A percentile compares a stretch with the other conserved stretches of the same genome.
phyloP scores from a whole-genome alignment of 495 filamentous ascomycete genomes.

The Penicillium malachiteum region DNA sequence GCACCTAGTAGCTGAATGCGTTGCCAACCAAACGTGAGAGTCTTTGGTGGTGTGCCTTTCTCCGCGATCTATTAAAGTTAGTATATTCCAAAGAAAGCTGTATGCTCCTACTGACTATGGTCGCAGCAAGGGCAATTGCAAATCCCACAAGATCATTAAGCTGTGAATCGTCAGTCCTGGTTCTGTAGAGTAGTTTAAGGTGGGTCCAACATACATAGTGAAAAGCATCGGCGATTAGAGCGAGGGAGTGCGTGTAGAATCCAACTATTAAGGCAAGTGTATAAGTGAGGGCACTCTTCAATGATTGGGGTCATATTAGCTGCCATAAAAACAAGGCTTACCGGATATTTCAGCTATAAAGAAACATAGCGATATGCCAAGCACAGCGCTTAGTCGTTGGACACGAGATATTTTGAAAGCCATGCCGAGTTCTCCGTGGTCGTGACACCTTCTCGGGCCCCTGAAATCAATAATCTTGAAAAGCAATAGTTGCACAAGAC shows the following conservation, averaged over 20 bases:
- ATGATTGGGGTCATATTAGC: too few relatives aligned
- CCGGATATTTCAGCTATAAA: constrained; percentile 44
- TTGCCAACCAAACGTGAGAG: constrained; percentile 64
- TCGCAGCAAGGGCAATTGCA: constrained; percentile 79
- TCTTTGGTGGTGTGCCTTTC: constrained; percentile 30
- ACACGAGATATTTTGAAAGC: constrained; percentile 16
- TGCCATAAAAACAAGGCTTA: constrained; percentile 4
- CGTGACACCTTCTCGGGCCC: too few relatives aligned
- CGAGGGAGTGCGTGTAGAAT: constrained; percentile 71
- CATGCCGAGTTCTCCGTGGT: background rate
- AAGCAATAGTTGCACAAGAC: too few relatives aligned
- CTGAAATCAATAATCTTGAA: too few relatives aligned
- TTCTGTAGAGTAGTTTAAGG: background rate
- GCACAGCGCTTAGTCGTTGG: constrained; percentile 31
- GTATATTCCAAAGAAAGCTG: constrained; percentile 8
- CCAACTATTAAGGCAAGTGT: constrained; percentile 43
- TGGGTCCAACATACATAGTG: constrained; percentile 62
- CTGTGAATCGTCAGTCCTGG: constrained; percentile 37
- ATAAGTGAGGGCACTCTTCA: too few relatives aligned
- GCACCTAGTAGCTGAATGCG: constrained; percentile 85
- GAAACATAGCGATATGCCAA: constrained; percentile 39
- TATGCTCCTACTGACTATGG: constrained; percentile 57
- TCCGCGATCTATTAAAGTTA: constrained; percentile 26
- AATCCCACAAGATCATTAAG: constrained; percentile 89
- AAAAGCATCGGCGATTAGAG: constrained; percentile 80